Percentiles rank a stretch among this genome's conserved stretches.
These are phyloP conservation scores for Coemansia sp. DNA, from an alignment of 192 early-diverging fungal genomes.

Conservation along the genomic window DNA sequence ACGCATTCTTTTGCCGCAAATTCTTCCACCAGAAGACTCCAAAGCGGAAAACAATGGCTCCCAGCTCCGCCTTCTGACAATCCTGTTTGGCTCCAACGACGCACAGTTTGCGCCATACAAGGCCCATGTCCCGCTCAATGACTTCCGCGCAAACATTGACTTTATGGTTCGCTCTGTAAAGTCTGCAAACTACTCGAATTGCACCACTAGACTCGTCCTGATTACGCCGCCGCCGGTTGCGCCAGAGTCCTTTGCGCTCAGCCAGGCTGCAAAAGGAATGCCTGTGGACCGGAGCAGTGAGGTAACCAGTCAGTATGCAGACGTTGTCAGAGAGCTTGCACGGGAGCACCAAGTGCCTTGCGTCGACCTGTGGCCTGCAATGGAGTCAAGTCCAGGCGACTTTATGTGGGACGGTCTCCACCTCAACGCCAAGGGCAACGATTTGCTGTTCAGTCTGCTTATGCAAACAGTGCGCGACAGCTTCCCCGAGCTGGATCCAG, in stretches of 20 bases:
- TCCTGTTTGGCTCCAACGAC: slow-evolving; percentile 48
- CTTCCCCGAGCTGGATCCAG: slow-evolving; percentile 31
- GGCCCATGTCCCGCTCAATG: slow-evolving; percentile 38
- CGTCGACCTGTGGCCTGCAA: slow-evolving; percentile 45
- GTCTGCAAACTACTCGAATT: slow-evolving; percentile 11
- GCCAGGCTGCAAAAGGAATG: not conserved
- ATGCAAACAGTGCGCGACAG: slow-evolving; percentile 6
- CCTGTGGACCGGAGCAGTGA: slow-evolving; percentile 12
- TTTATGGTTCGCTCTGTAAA: slow-evolving; percentile 9
- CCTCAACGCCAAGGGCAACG: slow-evolving; percentile 42
- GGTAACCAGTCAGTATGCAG: slow-evolving; percentile 14
- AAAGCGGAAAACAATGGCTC: not conserved
- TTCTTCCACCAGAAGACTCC: slow-evolving; percentile 1
- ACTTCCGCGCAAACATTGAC: slow-evolving; percentile 24
- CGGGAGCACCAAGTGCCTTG: slow-evolving; percentile 10
- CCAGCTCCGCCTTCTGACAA: slow-evolving; percentile 17
- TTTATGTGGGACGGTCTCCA: slow-evolving; percentile 41
- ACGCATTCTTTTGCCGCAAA: slow-evolving; percentile 4
- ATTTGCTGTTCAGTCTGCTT: slow-evolving; percentile 28
- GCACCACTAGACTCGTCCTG: slow-evolving; percentile 19
- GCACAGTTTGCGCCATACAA: slow-evolving; percentile 15
- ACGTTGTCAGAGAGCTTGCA: slow-evolving; percentile 16
- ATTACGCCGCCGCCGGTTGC: slow-evolving; percentile 43
- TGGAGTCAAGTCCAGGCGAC: slow-evolving; percentile 14
- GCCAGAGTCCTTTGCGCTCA: slow-evolving; percentile 6